Base-by-base conservation (phyloP, 257 asterid genomes). In the Avicennia marina region DNA sequence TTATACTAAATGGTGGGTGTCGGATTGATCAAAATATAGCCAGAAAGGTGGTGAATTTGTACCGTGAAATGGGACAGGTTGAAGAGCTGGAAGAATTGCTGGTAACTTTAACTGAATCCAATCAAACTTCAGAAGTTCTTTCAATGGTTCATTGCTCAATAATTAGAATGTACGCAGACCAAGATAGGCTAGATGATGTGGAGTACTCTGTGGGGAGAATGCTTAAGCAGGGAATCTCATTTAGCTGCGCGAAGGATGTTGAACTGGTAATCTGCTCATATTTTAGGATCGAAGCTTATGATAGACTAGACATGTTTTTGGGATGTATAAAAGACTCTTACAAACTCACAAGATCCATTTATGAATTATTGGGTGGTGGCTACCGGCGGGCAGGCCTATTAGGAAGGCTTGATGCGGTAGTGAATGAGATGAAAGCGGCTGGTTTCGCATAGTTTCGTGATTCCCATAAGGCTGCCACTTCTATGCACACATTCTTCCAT, bases 331-430 rank as follows among this genome's bases (percentile, higher is more conserved):
- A 44, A 54, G 72, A 25, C 45, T 72, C 60, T 3, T 61, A 45
- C 67, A 66, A 64, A 59, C 64, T 77, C 27, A 49, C 71, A 2
- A 70, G 66, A 47, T 72, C 79, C 2, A 55, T 51, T 61, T 77
- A 72, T 29, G 84, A 77, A 34, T 47, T 81, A 6, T 56, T 81
- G 73, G 67, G 72, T 47, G 81, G 76, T 58, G 84, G 81, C 34
- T 77, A 77, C 20, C 55, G 74, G 34, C 65, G 84, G 43, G 82
- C 76, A 0, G 80, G 88, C 2, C 15, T 69, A 51, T 55, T 9
- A 4, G 84, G 69, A 9, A 77, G 63, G 58, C 32, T 67, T 15
- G 41, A 67, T 41, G 1, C 7, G 13, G 41, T 77, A 48, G 68
- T 45, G 53, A 62, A 65, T 17, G 82, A 77, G 59, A 72, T 81